phyloP scores from a whole-genome alignment of 768 basidiomycete species.

The Pulveroboletus sp. region DNA sequence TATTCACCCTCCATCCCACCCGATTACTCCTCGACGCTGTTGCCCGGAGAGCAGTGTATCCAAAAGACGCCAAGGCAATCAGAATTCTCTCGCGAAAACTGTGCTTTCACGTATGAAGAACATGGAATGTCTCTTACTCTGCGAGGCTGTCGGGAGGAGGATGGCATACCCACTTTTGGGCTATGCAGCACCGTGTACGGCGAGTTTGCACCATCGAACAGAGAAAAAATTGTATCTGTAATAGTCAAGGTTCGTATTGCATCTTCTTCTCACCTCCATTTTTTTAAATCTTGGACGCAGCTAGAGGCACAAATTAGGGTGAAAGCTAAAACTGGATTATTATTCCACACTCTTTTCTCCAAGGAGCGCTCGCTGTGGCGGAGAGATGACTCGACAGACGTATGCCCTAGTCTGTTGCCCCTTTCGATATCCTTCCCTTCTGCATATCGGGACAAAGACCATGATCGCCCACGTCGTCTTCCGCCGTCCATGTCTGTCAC shows the following conservation, averaged over 20 bases:
- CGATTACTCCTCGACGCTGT: slow-evolving; percentile 54
- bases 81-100: slow-evolving; percentile 11
- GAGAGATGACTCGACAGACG: slow-evolving; percentile 7
- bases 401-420: slow-evolving; percentile 29
- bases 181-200: slow-evolving; percentile 27
- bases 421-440: slow-evolving; percentile 30
- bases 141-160: slow-evolving; percentile 31
- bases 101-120: slow-evolving; percentile 31
- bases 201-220: slow-evolving; percentile 27
- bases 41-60: slow-evolving; percentile 50
- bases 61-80: slow-evolving; percentile 40
- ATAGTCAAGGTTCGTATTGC: slow-evolving; percentile 23
- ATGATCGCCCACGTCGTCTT: slow-evolving; percentile 22
- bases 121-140: slow-evolving; percentile 29
- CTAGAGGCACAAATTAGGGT: slow-evolving; percentile 24
- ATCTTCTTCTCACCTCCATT: neutral
- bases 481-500: slow-evolving; percentile 30
- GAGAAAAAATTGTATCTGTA: slow-evolving; percentile 26
- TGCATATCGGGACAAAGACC: slow-evolving; percentile 21
- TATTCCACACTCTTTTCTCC: slow-evolving; percentile 20
- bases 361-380: slow-evolving; percentile 25
- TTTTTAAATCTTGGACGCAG: slow-evolving; percentile 14
- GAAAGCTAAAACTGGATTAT: slow-evolving; percentile 8
- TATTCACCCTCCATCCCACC: slow-evolving; percentile 60
- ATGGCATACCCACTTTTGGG: slow-evolving; percentile 29